Evolutionary conservation across 83 land plant genomes (phyloP).

Genomic region (Larix sibirica): DNA sequence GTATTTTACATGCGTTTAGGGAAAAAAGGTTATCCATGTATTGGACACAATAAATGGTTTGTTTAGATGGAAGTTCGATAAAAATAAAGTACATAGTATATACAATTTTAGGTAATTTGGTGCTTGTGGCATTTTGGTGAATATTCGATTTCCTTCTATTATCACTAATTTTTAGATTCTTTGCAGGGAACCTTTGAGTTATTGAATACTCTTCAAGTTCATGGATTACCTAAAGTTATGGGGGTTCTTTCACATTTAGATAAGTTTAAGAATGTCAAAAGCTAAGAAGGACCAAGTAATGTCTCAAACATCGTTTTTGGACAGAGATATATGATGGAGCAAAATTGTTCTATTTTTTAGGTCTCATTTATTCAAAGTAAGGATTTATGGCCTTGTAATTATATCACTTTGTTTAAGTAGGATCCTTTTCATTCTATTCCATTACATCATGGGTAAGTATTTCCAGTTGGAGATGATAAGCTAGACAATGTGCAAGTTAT

Average conservation of each 20-base stretch:
- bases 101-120: not conserved
- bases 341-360: constrained; percentile 94
- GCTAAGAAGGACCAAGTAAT: constrained; percentile 91
- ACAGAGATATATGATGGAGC: constrained; percentile 95
- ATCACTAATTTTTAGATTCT: not conserved
- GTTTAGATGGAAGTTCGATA: not conserved
- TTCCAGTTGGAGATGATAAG: not conserved
- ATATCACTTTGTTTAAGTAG: not conserved
- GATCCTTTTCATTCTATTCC: not conserved
- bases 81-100: no score
- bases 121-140: not conserved
- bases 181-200: constrained; percentile 99
- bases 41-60: not conserved
- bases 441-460: not conserved
- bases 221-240: constrained; percentile 97
- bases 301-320: constrained; percentile 97
- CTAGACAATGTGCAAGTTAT: not conserved
- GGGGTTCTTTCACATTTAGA: constrained; percentile 98
- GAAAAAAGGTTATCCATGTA: not conserved
- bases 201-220: constrained; percentile 87
- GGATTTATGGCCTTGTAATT: constrained; percentile 15
- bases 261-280: constrained; percentile 87
- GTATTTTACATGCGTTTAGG: not conserved
- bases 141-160: not conserved
- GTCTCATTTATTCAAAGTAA: constrained; percentile 96